Evolutionary conservation across 2,329 filamentous ascomycete species (phyloP).

Genomic region (Pestalotiopsis sp.): DNA sequence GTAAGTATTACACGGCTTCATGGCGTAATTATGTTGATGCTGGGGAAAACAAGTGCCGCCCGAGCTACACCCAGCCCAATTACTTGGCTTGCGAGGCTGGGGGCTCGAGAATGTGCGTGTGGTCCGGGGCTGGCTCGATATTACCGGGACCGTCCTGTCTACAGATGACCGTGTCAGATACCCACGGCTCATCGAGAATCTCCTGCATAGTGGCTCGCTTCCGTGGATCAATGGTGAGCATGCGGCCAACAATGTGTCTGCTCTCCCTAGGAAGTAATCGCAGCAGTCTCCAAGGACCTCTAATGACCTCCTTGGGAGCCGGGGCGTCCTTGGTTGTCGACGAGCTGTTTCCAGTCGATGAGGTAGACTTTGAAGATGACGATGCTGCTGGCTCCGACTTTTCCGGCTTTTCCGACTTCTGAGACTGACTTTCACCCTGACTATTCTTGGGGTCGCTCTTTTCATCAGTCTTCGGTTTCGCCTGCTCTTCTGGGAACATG

Average conservation of each 20-base stretch:
- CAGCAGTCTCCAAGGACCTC: slow-evolving; percentile 88
- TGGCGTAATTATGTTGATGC: background rate
- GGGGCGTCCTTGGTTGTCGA: slow-evolving; percentile 30
- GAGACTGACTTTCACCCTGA: background rate
- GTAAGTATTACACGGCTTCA: background rate
- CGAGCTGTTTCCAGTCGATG: slow-evolving; percentile 22
- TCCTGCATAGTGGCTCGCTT: slow-evolving; percentile 83
- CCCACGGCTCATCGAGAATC: slow-evolving; percentile 85
- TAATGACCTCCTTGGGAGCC: slow-evolving; percentile 72
- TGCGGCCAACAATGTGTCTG: slow-evolving; percentile 83
- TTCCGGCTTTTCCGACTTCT: background rate
- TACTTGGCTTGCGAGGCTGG: slow-evolving; percentile 46
- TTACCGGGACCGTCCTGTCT: slow-evolving; percentile 70
- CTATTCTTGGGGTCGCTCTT: slow-evolving; percentile 11
- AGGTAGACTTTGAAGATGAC: slow-evolving; percentile 1
- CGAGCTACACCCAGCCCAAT: background rate
- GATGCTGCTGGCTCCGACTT: slow-evolving; percentile 16
- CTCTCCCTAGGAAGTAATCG: slow-evolving; percentile 86
- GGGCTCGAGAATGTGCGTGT: slow-evolving; percentile 84
- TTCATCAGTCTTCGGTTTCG: slow-evolving; percentile 24
- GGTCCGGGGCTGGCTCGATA: slow-evolving; percentile 71
- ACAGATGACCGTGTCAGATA: slow-evolving; percentile 82
- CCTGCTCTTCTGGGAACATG: slow-evolving; percentile 35
- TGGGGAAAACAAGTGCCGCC: background rate
- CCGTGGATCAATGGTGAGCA: slow-evolving; percentile 87